Evolutionary conservation across 2,329 filamentous ascomycete species (phyloP).

Genomic region (Fusarium miscanthi): DNA sequence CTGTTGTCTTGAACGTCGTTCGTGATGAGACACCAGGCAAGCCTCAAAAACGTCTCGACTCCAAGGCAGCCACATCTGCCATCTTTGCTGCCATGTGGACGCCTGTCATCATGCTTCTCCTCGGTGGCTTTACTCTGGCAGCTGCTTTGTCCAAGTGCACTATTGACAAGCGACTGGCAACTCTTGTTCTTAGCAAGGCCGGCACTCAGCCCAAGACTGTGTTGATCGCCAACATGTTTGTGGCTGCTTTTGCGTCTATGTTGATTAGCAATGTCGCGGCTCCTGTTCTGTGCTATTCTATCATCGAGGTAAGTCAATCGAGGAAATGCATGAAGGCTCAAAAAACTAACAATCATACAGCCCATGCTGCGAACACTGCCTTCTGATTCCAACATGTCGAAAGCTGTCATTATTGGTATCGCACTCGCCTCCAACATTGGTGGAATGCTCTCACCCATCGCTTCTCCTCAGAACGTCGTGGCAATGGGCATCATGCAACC

Average conservation of each 20-base stretch:
- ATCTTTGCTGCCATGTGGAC: conserved; percentile 99
- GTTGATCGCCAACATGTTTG: conserved; percentile 97
- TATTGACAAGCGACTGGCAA: conserved; percentile 97
- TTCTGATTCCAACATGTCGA: conserved; percentile 90
- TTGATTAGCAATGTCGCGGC: conserved; percentile 99
- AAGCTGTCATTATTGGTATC: conserved; percentile 94
- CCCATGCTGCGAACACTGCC: conserved; percentile 95
- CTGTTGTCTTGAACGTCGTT: conserved; percentile 86
- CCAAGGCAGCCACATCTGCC: conserved; percentile 82
- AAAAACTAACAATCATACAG: conserved; percentile 55
- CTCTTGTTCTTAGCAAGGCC: conserved; percentile 94
- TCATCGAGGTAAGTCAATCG: conserved; percentile 78
- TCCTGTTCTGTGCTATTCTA: conserved; percentile 95
- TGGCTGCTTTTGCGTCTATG: conserved; percentile 98
- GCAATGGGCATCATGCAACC: conserved; percentile 96
- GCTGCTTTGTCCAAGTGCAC: conserved; percentile 96
- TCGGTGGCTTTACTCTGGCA: conserved; percentile 95
- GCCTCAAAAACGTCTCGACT: conserved; percentile 76
- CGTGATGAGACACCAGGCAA: conserved; percentile 71
- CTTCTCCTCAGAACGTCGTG: conserved; percentile 96
- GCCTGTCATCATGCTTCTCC: conserved; percentile 96
- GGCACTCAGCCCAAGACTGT: conserved; percentile 91
- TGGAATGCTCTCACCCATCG: conserved; percentile 95
- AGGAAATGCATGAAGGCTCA: not conserved
- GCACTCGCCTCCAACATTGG: conserved; percentile 95